Conservation (phyloP, 1,284 basidiomycete species). For the Papiliotrema nemorosa region DNA sequence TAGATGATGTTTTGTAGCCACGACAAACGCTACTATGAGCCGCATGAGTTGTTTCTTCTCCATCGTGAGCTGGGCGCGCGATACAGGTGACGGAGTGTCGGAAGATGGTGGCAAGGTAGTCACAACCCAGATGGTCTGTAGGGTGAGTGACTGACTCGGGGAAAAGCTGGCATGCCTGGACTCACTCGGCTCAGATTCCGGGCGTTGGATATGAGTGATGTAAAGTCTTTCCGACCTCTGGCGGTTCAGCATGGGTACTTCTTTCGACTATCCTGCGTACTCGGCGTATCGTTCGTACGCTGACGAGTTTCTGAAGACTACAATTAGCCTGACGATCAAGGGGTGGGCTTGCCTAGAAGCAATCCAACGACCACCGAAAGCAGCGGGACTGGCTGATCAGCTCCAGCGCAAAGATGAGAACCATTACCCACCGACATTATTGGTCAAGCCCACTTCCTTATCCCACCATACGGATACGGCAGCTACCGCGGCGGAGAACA, state of each 20-base stretch:
- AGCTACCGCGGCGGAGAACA: slow-evolving; percentile 59
- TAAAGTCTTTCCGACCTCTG: slow-evolving; percentile 80
- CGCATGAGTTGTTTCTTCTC: slow-evolving; percentile 69
- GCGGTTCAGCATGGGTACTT: slow-evolving; percentile 57
- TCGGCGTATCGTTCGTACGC: slow-evolving; percentile 48
- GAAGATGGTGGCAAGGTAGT: slow-evolving; percentile 53
- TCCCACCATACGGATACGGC: slow-evolving; percentile 34
- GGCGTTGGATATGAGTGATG: slow-evolving; percentile 50
- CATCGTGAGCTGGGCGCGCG: slow-evolving; percentile 59
- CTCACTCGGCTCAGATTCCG: slow-evolving; percentile 58
- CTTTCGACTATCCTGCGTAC: slow-evolving; percentile 15
- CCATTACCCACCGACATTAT: slow-evolving; percentile 42
- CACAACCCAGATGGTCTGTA: slow-evolving; percentile 68
- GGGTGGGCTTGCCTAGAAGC: slow-evolving; percentile 31
- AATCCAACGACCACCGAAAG: slow-evolving; percentile 79
- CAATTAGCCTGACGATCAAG: neutral
- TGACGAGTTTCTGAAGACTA: slow-evolving; percentile 40
- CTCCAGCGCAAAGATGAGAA: neutral
- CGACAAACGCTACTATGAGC: slow-evolving; percentile 55
- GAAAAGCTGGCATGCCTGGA: neutral
- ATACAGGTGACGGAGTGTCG: slow-evolving; percentile 51
- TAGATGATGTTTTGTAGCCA: slow-evolving; percentile 44
- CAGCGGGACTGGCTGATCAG: slow-evolving; percentile 59
- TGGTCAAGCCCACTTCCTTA: slow-evolving; percentile 40
- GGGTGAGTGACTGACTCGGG: neutral